phyloP scores from a whole-genome alignment of 306 rosid species.

The Geum urbanum region DNA sequence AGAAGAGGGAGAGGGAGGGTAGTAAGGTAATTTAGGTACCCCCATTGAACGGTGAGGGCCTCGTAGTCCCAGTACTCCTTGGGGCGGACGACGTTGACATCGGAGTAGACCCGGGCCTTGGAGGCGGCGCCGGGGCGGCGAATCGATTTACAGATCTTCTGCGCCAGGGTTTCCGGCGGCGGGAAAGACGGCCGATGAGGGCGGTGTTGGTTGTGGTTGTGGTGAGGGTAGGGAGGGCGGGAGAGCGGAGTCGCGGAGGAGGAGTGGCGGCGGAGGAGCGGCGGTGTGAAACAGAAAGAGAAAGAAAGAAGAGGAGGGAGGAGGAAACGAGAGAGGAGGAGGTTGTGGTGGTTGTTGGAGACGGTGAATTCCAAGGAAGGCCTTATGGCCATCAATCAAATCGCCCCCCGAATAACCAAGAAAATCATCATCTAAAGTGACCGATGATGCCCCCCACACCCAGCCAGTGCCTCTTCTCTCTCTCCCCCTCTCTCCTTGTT shows the following conservation, averaged over 20 bases:
- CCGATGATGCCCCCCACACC: not conserved
- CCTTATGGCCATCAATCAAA: constrained; percentile 73
- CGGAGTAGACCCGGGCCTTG: constrained; percentile 76
- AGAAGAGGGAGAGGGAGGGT: not conserved
- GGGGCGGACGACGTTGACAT: constrained; percentile 84
- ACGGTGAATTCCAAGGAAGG: constrained; percentile 48
- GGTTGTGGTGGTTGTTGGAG: constrained; percentile 35
- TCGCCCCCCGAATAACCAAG: constrained; percentile 10
- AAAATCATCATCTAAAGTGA: not conserved
- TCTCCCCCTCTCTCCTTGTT: not conserved
- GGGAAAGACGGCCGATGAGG: constrained; percentile 32
- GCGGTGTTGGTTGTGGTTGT: not conserved
- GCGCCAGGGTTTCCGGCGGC: constrained; percentile 63
- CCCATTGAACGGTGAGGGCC: constrained; percentile 92
- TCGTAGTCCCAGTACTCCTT: constrained; percentile 95
- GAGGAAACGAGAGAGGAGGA: not conserved
- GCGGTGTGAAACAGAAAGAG: constrained; percentile 14
- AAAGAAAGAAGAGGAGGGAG: not conserved
- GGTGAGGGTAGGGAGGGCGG: constrained; percentile 13
- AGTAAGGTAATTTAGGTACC: constrained; percentile 30
- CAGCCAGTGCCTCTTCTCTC: not conserved
- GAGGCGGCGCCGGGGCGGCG: constrained; percentile 99
- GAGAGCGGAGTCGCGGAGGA: constrained; percentile 19
- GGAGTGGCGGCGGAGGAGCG: not conserved
- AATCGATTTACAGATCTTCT: constrained; percentile 83